phyloP scores from a whole-genome alignment of 1,284 basidiomycete genomes.

The Ustilago trichophora region DNA sequence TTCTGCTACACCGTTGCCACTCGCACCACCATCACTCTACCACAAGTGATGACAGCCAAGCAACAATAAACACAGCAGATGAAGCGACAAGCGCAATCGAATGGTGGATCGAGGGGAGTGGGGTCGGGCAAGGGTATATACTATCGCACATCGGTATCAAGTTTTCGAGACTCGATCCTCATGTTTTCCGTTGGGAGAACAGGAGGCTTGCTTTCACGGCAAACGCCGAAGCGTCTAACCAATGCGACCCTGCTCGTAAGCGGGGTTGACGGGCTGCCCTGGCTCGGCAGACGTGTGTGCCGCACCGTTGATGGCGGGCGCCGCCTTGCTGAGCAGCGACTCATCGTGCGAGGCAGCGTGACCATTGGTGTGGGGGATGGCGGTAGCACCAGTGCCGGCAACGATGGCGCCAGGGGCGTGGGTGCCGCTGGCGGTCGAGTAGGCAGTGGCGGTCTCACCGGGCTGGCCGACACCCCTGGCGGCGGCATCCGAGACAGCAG shows the following conservation, averaged over 20 bases:
- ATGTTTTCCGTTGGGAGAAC: not conserved
- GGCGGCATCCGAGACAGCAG: slow-evolving; percentile 19
- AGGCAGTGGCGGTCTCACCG: slow-evolving; percentile 23
- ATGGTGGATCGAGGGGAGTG: not conserved
- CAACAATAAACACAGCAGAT: not conserved
- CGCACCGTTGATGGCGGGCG: slow-evolving; percentile 46
- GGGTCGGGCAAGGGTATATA: slow-evolving; percentile 28
- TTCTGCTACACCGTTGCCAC: not conserved
- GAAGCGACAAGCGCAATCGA: not conserved
- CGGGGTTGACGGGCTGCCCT: slow-evolving; percentile 42
- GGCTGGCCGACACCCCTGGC: slow-evolving; percentile 37
- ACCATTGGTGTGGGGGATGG: slow-evolving; percentile 9
- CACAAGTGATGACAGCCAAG: slow-evolving; percentile 20
- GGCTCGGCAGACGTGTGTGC: slow-evolving; percentile 19
- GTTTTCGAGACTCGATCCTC: slow-evolving; percentile 10
- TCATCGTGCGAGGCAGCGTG: slow-evolving; percentile 14
- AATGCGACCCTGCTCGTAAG: slow-evolving; percentile 32
- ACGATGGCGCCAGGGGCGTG: slow-evolving; percentile 35
- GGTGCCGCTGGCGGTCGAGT: slow-evolving; percentile 32
- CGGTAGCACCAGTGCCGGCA: slow-evolving; percentile 38
- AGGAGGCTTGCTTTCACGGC: not conserved
- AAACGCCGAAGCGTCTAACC: slow-evolving; percentile 15
- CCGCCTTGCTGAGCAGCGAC: slow-evolving; percentile 27
- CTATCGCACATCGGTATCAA: slow-evolving; percentile 41
- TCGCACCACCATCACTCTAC: slow-evolving; percentile 14